Evolutionary conservation across 176 grass and related monocot species (phyloP), one percentile per base, ranked within the genome.

Genomic region (Musa troglodytarum): DNA sequence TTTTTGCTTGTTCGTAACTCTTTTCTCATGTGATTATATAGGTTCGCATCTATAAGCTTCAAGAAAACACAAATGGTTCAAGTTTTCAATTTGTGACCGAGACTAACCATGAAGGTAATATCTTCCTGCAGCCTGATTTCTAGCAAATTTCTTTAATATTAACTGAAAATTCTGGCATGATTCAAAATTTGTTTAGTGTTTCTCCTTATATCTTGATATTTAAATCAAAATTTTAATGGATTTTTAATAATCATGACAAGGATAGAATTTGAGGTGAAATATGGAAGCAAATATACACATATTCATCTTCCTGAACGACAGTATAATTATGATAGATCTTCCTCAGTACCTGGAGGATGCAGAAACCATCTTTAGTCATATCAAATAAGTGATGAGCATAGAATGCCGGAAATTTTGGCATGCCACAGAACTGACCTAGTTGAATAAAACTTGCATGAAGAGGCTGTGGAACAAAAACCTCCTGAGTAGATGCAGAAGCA

Each of bases 31-130:
- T 68, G 19, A 74, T 43, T 68, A 79, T 76, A 65, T 85, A 97
- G 93, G 86, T 97, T 53, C 72, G 79, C n/a, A 83, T 97, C 71
- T 97, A 97, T 88, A 85, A 81, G 81, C 88, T 93, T 88, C 77
- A 73, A 77, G 88, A 96, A 56, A 82, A 87, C 43, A 74, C 67
- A 53, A 83, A 85, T 53, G 87, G 79, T 71, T 92, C 89, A 82
- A 92, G 72, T 71, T 86, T 92, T 79, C 89, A 92, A 69, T 88
- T 88, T 80, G 89, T 92, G 67, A 80, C 78, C 77, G 80, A 84
- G 76, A 81, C 85, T 83, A 88, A 93, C 69, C 74, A 85, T 79
- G 90, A 97, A 97, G 93, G 93, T 97, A 90, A 69, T 69, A 63
- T 65, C 83, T 87, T 85, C 43, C 78, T 56, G 23, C 65, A 20